A percentile compares a stretch with the other conserved stretches of the same genome.
Conservation (phyloP, 2,329 filamentous ascomycete genomes). For the Aspergillus sclerotialis region DNA sequence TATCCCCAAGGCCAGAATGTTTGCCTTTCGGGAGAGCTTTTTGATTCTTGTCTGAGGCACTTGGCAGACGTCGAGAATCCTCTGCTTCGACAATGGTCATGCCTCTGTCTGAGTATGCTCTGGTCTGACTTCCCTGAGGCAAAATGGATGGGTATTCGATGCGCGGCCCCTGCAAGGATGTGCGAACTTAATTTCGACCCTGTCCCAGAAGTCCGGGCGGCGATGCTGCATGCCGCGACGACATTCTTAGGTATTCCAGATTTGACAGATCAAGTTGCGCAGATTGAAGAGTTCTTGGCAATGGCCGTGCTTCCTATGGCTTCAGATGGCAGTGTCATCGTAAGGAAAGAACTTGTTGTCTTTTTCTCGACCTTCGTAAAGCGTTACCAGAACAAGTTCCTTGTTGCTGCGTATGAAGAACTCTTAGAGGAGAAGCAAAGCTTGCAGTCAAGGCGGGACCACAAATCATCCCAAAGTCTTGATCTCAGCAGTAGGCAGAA, state of each 20-base stretch:
- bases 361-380: constrained; percentile 90
- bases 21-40: constrained; percentile 83
- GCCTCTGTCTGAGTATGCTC: constrained; percentile 87
- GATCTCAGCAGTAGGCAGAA: constrained; percentile 13
- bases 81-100: constrained; percentile 88
- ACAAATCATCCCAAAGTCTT: constrained; percentile 14
- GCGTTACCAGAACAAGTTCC: constrained; percentile 84
- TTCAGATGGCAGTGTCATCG: constrained; percentile 87
- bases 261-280: constrained; percentile 80
- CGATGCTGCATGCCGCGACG: constrained; percentile 88
- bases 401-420: constrained; percentile 88
- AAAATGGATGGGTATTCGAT: constrained; percentile 91
- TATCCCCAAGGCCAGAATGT: constrained; percentile 89
- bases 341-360: constrained; percentile 84
- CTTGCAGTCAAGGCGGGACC: constrained; percentile 47
- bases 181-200: constrained; percentile 75
- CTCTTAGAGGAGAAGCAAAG: constrained; percentile 75
- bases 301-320: constrained; percentile 86
- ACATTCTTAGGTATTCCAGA: constrained; percentile 92
- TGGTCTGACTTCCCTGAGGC: constrained; percentile 88
- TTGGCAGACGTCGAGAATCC: constrained; percentile 81
- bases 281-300: constrained; percentile 85
- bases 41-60: constrained; percentile 79
- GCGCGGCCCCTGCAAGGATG: constrained; percentile 74
- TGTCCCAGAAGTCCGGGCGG: constrained; percentile 85